Percentiles rank a stretch among this genome's conserved stretches.
Evolutionary conservation across 306 rosid species (phyloP).

Genomic region (Macrotyloma uniflorum): DNA sequence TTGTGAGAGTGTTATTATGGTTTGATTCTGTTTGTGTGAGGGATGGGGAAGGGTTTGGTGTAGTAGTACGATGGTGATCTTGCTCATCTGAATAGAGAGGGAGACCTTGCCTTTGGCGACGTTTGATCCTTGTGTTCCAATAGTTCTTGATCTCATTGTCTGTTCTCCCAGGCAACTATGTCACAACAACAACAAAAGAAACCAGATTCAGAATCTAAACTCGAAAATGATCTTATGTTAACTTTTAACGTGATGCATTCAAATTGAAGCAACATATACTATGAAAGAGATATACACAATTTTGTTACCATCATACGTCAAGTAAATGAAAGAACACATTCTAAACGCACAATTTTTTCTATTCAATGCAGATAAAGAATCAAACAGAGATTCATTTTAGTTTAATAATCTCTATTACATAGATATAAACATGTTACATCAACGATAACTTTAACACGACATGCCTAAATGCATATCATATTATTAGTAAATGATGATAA

Average conservation of each 20-base stretch:
- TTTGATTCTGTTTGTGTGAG: constrained; percentile 40
- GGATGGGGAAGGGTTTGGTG: constrained; percentile 34
- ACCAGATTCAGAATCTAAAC: neutral
- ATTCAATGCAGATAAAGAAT: neutral
- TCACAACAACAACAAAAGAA: neutral
- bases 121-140: constrained; percentile 87
- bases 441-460: neutral
- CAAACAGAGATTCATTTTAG: neutral
- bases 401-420: neutral
- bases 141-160: constrained; percentile 94
- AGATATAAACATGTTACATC: neutral
- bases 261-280: neutral
- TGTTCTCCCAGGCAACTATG: constrained; percentile 90
- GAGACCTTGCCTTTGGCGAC: constrained; percentile 78
- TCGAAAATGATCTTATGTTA: neutral
- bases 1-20: constrained; percentile 16
- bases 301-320: neutral
- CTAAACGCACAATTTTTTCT: neutral
- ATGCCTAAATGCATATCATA: neutral
- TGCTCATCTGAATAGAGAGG: constrained; percentile 62
- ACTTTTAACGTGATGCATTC: neutral
- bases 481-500: neutral
- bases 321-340: neutral
- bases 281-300: neutral
- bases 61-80: constrained; percentile 8